These are phyloP conservation scores for Pseudodiploospora longispora DNA, from an alignment of 2,329 filamentous ascomycete species.

Conservation along the genomic window DNA sequence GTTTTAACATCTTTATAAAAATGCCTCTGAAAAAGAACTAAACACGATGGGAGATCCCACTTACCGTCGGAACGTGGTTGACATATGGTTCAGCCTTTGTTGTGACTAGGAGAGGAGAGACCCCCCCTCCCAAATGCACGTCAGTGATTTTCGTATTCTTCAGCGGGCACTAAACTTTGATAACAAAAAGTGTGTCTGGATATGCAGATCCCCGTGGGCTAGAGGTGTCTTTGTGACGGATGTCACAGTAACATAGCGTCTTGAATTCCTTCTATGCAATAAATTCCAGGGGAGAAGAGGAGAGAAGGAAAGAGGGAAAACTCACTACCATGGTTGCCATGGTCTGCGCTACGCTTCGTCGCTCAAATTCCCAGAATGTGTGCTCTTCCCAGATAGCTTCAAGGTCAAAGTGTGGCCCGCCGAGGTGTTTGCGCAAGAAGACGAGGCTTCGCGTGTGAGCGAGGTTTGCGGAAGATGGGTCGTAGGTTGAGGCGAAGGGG, in stretches of 20 bases:
- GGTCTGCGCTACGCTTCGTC: slow-evolving; percentile 58
- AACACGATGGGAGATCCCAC: slow-evolving; percentile 9
- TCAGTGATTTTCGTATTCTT: no score
- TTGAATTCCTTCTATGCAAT: no score
- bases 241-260: neutral
- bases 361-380: slow-evolving; percentile 60
- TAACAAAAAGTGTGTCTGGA: no score
- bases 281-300: neutral
- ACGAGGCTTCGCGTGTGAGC: slow-evolving; percentile 57
- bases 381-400: slow-evolving; percentile 75
- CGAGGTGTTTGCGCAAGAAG: slow-evolving; percentile 56
- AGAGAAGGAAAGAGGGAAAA: neutral
- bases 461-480: slow-evolving; percentile 44
- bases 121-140: neutral
- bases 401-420: slow-evolving; percentile 62
- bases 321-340: slow-evolving; percentile 68
- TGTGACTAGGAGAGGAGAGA: neutral
- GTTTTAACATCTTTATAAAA: no score
- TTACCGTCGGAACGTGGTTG: slow-evolving; percentile 62
- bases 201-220: no score
- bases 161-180: neutral
- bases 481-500: slow-evolving; percentile 41
- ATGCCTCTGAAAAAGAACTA: neutral
- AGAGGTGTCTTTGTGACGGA: no score
- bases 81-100: slow-evolving; percentile 55